Conservation (phyloP, 257 asterid species). For the Solanum arcanum region DNA sequence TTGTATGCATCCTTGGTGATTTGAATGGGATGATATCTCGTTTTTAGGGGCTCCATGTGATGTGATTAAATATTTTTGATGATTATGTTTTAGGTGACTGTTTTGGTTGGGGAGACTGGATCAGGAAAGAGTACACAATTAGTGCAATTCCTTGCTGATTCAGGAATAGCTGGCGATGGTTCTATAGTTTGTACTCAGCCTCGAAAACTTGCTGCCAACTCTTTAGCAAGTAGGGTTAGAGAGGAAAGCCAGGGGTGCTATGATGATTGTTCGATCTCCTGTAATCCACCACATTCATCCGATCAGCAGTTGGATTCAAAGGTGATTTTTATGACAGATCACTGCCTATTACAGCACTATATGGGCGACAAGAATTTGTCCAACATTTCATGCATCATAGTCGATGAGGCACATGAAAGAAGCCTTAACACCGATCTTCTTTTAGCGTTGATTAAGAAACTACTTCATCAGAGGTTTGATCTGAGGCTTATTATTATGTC, state of each 20-base stretch:
- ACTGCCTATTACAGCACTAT: conserved; percentile 80
- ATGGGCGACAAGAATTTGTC: conserved; percentile 62
- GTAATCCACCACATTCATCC: conserved; percentile 55
- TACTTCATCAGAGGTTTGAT: conserved; percentile 50
- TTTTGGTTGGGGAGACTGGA: conserved; percentile 90
- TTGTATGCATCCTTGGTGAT: not conserved
- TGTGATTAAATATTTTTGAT: not conserved
- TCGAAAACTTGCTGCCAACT: conserved; percentile 82
- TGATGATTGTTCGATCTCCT: conserved; percentile 28
- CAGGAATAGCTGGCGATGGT: conserved; percentile 42
- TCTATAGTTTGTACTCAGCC: conserved; percentile 90
- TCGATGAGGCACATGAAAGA: conserved; percentile 99
- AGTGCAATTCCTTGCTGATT: conserved; percentile 87
- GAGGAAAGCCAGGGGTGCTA: conserved; percentile 69
- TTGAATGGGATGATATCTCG: not conserved
- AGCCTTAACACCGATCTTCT: conserved; percentile 93
- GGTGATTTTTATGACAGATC: conserved; percentile 70
- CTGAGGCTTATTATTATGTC: conserved; percentile 90
- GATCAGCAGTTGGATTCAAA: conserved; percentile 36
- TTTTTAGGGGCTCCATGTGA: not conserved
- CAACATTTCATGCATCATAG: conserved; percentile 62
- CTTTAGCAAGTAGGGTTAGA: conserved; percentile 71
- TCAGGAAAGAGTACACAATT: conserved; percentile 96
- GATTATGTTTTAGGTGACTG: conserved; percentile 39
- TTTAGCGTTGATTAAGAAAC: conserved; percentile 59